Conservation (phyloP, 768 basidiomycete genomes). For the Daedaleopsis nitida region DNA sequence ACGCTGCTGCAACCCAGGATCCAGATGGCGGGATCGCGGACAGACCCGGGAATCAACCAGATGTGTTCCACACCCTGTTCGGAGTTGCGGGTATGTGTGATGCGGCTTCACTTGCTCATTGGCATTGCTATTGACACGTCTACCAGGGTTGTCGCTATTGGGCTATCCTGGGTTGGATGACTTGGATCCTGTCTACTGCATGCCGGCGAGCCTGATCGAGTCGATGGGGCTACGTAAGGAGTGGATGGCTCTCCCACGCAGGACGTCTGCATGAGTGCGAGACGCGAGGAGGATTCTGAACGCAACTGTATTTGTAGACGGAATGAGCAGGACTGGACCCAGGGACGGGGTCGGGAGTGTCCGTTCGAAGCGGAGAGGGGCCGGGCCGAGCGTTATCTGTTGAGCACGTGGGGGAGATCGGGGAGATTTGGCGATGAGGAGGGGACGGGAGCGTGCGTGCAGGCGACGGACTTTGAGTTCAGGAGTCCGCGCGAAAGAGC, state of each 20-base stretch:
- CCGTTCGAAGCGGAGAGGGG: neutral
- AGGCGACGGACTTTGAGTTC: neutral
- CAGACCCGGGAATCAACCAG: conserved; percentile 88
- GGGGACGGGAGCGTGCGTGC: neutral
- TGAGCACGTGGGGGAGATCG: neutral
- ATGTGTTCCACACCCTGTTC: conserved; percentile 97
- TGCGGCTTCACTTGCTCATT: neutral
- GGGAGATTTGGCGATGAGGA: neutral
- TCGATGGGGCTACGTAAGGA: conserved; percentile 65
- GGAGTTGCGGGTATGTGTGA: conserved; percentile 72
- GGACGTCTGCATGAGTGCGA: conserved; percentile 6
- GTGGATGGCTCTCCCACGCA: conserved; percentile 59
- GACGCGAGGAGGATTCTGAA: neutral
- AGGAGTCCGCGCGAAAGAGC: neutral
- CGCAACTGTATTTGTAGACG: conserved; percentile 4
- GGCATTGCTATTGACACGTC: neutral
- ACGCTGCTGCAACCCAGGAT: conserved; percentile 53
- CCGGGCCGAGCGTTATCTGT: neutral
- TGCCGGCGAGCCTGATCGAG: conserved; percentile 82
- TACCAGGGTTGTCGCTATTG: conserved; percentile 78
- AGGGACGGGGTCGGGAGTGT: neutral
- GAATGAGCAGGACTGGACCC: neutral
- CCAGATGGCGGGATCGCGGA: conserved; percentile 95
- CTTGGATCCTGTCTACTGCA: conserved; percentile 94
- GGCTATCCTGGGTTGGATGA: conserved; percentile 85